phyloP scores from a whole-genome alignment of 73 alveolate genomes.

The Uronychia binucleata region DNA sequence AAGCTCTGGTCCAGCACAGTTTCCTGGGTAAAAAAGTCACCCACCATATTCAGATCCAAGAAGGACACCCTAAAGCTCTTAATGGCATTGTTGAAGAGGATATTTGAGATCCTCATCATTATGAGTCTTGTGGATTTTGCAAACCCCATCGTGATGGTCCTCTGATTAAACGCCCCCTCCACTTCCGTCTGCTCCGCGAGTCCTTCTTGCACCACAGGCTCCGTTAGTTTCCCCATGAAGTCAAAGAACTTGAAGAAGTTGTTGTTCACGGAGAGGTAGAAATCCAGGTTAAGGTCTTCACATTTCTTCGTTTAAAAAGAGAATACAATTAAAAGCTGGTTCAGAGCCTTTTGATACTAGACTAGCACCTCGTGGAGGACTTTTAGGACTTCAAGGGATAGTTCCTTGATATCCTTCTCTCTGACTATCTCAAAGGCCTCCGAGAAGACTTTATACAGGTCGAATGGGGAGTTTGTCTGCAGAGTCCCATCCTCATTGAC shows the following conservation, averaged over 20 bases:
- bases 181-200: slow-evolving; percentile 3
- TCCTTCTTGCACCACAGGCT: background rate
- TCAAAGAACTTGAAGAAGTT: slow-evolving; percentile 59
- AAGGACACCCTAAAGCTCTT: slow-evolving; percentile 10
- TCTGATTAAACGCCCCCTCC: slow-evolving; percentile 19
- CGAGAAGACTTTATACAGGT: slow-evolving; percentile 36
- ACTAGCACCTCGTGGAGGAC: slow-evolving; percentile 28
- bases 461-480: slow-evolving; percentile 59
- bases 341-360: slow-evolving; percentile 52
- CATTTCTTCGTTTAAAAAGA: background rate
- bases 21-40: background rate
- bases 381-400: slow-evolving; percentile 36
- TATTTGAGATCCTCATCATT: slow-evolving; percentile 5
- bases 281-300: slow-evolving; percentile 24
- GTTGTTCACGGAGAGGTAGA: slow-evolving; percentile 57
- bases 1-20: slow-evolving; percentile 42
- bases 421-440: slow-evolving; percentile 50
- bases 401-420: slow-evolving; percentile 48
- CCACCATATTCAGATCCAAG: slow-evolving; percentile 51
- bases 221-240: slow-evolving; percentile 27
- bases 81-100: background rate
- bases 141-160: slow-evolving; percentile 1
- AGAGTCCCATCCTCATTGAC: slow-evolving; percentile 44
- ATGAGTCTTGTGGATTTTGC: background rate
- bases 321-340: slow-evolving; percentile 18